Conservation (phyloP, 805 yeast genomes). For the Wickerhamiella shivajii region DNA sequence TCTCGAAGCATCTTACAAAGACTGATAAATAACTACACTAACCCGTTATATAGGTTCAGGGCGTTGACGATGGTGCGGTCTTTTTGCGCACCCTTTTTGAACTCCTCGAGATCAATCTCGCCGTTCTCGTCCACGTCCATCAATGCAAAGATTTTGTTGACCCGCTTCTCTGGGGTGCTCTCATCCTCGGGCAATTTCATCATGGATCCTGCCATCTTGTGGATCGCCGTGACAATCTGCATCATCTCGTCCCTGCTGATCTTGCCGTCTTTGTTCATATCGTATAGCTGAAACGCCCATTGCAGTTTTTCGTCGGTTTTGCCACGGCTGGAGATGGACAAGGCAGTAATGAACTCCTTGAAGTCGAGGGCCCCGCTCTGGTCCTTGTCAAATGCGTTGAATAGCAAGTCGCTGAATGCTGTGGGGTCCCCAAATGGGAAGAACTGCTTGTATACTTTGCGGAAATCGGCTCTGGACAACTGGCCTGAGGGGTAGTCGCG, state of each 20-base stretch:
- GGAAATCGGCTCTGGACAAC: conserved; percentile 71
- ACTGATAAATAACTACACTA: conserved; percentile 34
- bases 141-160: conserved; percentile 59
- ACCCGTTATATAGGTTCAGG: conserved; percentile 63
- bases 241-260: conserved; percentile 68
- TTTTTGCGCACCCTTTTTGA: conserved; percentile 61
- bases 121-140: conserved; percentile 61
- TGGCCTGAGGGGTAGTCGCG: conserved; percentile 91
- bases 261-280: conserved; percentile 62
- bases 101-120: conserved; percentile 67
- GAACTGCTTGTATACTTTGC: conserved; percentile 85
- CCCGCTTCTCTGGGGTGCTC: conserved; percentile 78
- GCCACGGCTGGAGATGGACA: conserved; percentile 80
- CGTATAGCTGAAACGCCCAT: conserved; percentile 87
- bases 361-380: conserved; percentile 72
- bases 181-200: conserved; percentile 80
- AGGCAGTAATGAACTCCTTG: conserved; percentile 78
- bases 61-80: conserved; percentile 70
- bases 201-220: conserved; percentile 93
- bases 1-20: neutral
- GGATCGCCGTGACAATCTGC: conserved; percentile 65
- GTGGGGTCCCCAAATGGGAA: conserved; percentile 97
- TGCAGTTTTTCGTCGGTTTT: conserved; percentile 64
- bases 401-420: conserved; percentile 76
- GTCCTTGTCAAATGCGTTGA: conserved; percentile 77